A percentile compares a stretch with the other conserved stretches of the same genome.
phyloP scores from a whole-genome alignment of 2,329 filamentous ascomycete genomes.

The Bipolaris sorokiniana region DNA sequence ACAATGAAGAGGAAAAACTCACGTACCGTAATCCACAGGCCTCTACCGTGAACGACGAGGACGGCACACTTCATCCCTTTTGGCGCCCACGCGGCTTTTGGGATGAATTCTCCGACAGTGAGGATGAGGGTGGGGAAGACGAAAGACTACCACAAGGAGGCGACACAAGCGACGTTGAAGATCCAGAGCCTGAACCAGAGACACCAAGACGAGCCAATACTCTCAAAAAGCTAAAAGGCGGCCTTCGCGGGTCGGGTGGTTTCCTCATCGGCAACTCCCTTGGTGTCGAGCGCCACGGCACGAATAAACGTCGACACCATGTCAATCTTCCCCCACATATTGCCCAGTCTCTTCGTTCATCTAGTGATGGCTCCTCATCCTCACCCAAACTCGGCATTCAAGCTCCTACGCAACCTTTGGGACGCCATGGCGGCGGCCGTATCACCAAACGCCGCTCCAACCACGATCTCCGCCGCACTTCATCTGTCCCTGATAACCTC shows the following conservation, averaged over 20 bases:
- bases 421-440: slow-evolving; percentile 23
- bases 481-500: slow-evolving; percentile 28
- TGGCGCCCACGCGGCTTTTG: slow-evolving; percentile 70
- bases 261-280: slow-evolving; percentile 63
- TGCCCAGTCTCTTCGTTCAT: slow-evolving; percentile 18
- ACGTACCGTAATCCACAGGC: slow-evolving; percentile 30
- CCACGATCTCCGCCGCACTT: slow-evolving; percentile 14
- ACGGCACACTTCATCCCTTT: slow-evolving; percentile 63
- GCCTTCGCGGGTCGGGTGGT: slow-evolving; percentile 52
- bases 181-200: slow-evolving; percentile 22
- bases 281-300: slow-evolving; percentile 57
- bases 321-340: slow-evolving; percentile 34
- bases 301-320: slow-evolving; percentile 39
- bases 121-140: slow-evolving; percentile 45
- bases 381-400: slow-evolving; percentile 37
- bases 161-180: slow-evolving; percentile 53
- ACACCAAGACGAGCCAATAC: slow-evolving; percentile 27
- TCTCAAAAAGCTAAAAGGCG: slow-evolving; percentile 42
- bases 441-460: slow-evolving; percentile 32
- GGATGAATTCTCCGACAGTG: slow-evolving; percentile 59
- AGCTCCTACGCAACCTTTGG: slow-evolving; percentile 30
- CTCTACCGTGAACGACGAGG: slow-evolving; percentile 44
- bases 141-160: slow-evolving; percentile 53
- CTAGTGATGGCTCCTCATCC: slow-evolving; percentile 10
- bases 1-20: slow-evolving; percentile 28